A percentile compares a stretch with the other conserved stretches of the same genome.
Conservation (phyloP, 441 rosid species). For the Pelargonium citronellum region DNA sequence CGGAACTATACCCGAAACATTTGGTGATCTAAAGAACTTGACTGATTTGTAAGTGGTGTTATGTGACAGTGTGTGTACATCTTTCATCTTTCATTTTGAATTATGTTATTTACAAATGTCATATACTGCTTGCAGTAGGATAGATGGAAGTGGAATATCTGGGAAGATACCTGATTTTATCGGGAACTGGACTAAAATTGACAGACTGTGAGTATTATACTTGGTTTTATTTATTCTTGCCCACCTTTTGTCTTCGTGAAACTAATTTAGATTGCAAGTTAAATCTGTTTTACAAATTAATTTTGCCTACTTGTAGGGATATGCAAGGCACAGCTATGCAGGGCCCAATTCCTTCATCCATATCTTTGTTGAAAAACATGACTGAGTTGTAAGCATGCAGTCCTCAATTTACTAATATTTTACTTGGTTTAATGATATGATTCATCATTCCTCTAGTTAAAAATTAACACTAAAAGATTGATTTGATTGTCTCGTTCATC, state of each 20-base stretch:
- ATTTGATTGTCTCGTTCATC: slow-evolving; percentile 9
- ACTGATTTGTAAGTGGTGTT: slow-evolving; percentile 58
- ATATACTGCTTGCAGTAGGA: slow-evolving; percentile 42
- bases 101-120: slow-evolving; percentile 10
- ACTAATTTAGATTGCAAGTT: not conserved
- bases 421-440: not conserved
- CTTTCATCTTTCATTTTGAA: not conserved
- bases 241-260: slow-evolving; percentile 3
- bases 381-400: slow-evolving; percentile 40
- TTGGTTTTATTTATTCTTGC: not conserved
- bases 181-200: slow-evolving; percentile 65
- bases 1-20: slow-evolving; percentile 61
- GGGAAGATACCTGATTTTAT: slow-evolving; percentile 77
- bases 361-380: slow-evolving; percentile 48
- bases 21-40: slow-evolving; percentile 49
- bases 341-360: slow-evolving; percentile 69
- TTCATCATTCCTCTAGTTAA: not conserved
- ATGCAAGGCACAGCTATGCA: slow-evolving; percentile 77
- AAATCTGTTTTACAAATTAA: not conserved
- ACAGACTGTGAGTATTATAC: slow-evolving; percentile 44
- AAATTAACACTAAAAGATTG: not conserved
- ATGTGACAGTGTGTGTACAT: not conserved
- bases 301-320: slow-evolving; percentile 33
- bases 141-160: slow-evolving; percentile 65
- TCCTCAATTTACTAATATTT: not conserved